A percentile compares a stretch with the other conserved stretches of the same genome.
Conservation (phyloP, 345 rosid species). For the Acer saccharum region DNA sequence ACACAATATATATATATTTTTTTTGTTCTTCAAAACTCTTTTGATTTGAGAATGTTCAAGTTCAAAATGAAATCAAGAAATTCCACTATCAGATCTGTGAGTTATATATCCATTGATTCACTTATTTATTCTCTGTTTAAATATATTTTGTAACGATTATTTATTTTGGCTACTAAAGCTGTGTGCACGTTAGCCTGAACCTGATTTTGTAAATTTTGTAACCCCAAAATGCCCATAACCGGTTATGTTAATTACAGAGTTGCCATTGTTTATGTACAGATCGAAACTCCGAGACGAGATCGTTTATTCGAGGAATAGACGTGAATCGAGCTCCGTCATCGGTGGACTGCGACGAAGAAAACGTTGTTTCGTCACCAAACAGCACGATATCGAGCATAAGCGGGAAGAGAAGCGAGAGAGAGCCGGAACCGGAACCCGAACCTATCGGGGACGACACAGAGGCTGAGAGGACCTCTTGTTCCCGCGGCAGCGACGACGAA, state of each 20-base stretch:
- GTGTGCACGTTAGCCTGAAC: neutral
- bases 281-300: conserved; percentile 44
- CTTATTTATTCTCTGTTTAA: neutral
- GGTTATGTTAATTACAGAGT: neutral
- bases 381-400: conserved; percentile 78
- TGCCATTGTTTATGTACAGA: conserved; percentile 36
- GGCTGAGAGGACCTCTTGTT: conserved; percentile 70
- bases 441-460: conserved; percentile 55
- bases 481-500: conserved; percentile 71
- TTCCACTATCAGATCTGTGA: conserved; percentile 16
- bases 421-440: conserved; percentile 48
- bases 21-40: neutral
- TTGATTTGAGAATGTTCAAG: neutral
- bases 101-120: neutral
- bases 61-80: neutral
- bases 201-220: neutral
- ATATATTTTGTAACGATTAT: neutral
- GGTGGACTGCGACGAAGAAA: conserved; percentile 58
- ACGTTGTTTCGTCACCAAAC: conserved; percentile 74
- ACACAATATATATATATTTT: too few species aligned
- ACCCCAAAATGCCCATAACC: neutral
- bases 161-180: neutral
- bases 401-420: conserved; percentile 77
- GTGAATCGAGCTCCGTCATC: conserved; percentile 52
- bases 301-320: conserved; percentile 58